Percentiles rank a stretch among this genome's conserved stretches.
phyloP scores from a whole-genome alignment of 192 early-diverging fungal species.

The Phycomyces nitens region DNA sequence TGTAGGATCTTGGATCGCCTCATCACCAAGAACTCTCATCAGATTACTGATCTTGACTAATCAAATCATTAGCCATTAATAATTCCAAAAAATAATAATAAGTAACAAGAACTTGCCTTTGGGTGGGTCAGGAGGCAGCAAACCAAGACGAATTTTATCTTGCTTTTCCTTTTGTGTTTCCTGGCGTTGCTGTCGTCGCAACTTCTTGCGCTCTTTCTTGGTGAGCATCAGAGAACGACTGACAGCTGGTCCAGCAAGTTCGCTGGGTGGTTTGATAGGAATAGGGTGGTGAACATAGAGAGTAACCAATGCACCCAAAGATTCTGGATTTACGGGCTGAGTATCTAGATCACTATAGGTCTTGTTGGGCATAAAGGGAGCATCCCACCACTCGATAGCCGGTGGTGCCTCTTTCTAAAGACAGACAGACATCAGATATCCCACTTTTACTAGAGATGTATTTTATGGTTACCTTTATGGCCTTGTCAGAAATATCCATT shows the following conservation, averaged over 20 bases:
- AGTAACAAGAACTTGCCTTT: no score
- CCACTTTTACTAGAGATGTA: conserved; percentile 66
- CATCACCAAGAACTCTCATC: conserved; percentile 92
- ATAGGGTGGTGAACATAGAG: conserved; percentile 84
- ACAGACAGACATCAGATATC: background rate
- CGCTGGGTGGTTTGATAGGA: conserved; percentile 73
- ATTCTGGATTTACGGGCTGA: conserved; percentile 38
- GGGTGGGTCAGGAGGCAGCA: conserved; percentile 88
- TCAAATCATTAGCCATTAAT: background rate
- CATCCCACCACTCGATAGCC: conserved; percentile 97
- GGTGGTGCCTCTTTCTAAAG: conserved; percentile 69
- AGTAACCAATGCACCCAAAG: conserved; percentile 56
- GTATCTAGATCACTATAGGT: conserved; percentile 61
- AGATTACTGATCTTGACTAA: conserved; percentile 85
- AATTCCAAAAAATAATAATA: background rate
- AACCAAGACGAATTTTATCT: conserved; percentile 90
- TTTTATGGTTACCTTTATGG: conserved; percentile 50
- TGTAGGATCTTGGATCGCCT: conserved; percentile 93
- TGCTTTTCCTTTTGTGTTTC: conserved; percentile 90
- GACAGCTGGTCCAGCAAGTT: conserved; percentile 50
- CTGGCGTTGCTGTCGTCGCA: conserved; percentile 80
- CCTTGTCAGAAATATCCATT: conserved; percentile 65
- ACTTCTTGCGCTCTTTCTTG: conserved; percentile 86
- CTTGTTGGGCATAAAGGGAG: conserved; percentile 66
- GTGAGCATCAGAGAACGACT: conserved; percentile 74